phyloP scores from a whole-genome alignment of 164 flowering plant genomes.

The Vitis riparia region DNA sequence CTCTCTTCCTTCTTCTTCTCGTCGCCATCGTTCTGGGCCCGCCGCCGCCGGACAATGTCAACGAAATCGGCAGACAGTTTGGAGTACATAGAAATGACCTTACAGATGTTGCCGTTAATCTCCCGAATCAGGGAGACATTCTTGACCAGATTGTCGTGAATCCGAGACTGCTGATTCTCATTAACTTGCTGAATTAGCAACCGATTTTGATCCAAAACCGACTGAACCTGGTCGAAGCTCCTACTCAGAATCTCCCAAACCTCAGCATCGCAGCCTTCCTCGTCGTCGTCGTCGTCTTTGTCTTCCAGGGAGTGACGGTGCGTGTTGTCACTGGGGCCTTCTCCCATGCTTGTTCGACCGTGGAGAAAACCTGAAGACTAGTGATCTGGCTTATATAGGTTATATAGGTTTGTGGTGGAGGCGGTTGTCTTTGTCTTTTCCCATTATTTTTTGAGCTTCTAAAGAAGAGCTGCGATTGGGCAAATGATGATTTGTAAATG shows the following conservation, averaged over 20 bases:
- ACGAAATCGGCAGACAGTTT: constrained; percentile 47
- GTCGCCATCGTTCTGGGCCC: background rate
- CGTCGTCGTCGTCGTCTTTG: constrained; percentile 6
- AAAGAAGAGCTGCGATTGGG: too few relatives aligned
- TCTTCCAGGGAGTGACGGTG: background rate
- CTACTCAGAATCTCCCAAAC: constrained; percentile 45
- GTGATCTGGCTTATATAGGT: too few relatives aligned
- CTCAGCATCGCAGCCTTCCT: constrained; percentile 29
- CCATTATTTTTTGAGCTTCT: too few relatives aligned
- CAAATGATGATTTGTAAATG: too few relatives aligned
- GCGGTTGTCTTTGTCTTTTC: too few relatives aligned
- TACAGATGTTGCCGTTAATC: constrained; percentile 54
- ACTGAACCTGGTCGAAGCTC: constrained; percentile 45
- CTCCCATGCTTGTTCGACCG: too few relatives aligned
- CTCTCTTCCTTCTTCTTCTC: background rate
- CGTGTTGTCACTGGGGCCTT: background rate
- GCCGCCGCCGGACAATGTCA: constrained; percentile 30
- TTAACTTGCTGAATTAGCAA: constrained; percentile 55
- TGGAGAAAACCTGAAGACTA: too few relatives aligned
- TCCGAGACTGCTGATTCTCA: constrained; percentile 61
- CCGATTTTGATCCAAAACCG: constrained; percentile 58
- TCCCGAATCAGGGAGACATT: constrained; percentile 57
- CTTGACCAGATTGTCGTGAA: constrained; percentile 48
- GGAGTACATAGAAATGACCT: constrained; percentile 50
- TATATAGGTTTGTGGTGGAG: too few relatives aligned